These are phyloP conservation scores for Mucor circinelloides DNA, from an alignment of 371 early-diverging fungal species.

Conservation along the genomic window DNA sequence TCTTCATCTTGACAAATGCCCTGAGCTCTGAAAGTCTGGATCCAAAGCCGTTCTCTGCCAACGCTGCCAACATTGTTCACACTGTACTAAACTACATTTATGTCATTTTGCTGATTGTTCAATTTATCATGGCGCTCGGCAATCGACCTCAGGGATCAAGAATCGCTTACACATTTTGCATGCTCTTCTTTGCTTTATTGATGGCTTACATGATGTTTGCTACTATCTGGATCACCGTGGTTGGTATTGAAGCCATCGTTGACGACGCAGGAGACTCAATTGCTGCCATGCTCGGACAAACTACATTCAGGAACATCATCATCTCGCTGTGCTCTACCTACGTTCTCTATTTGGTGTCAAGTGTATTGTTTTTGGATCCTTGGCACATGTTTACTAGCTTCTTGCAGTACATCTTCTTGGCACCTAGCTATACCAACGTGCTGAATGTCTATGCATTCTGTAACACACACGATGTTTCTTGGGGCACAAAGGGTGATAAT, in stretches of 20 bases:
- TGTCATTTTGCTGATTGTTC: slow-evolving; percentile 44
- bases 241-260: slow-evolving; percentile 41
- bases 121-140: slow-evolving; percentile 72
- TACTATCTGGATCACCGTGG: slow-evolving; percentile 53
- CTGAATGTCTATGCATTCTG: slow-evolving; percentile 94
- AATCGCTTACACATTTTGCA: slow-evolving; percentile 40
- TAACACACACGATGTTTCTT: slow-evolving; percentile 90
- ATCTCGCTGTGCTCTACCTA: slow-evolving; percentile 68
- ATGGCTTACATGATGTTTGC: slow-evolving; percentile 69
- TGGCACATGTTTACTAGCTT: slow-evolving; percentile 95
- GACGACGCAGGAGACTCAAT: slow-evolving; percentile 28
- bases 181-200: slow-evolving; percentile 52
- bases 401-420: slow-evolving; percentile 82
- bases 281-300: slow-evolving; percentile 34
- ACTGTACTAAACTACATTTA: slow-evolving; percentile 57
- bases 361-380: slow-evolving; percentile 71
- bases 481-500: slow-evolving; percentile 94
- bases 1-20: slow-evolving; percentile 64
- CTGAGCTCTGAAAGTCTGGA: slow-evolving; percentile 21
- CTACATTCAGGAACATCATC: slow-evolving; percentile 61
- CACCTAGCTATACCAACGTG: slow-evolving; percentile 86
- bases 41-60: slow-evolving; percentile 20
- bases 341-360: slow-evolving; percentile 66
- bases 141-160: slow-evolving; percentile 76
- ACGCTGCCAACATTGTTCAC: slow-evolving; percentile 17